Conservation (phyloP, 2,329 filamentous ascomycete genomes). For the Aspergillaceae sp. region DNA sequence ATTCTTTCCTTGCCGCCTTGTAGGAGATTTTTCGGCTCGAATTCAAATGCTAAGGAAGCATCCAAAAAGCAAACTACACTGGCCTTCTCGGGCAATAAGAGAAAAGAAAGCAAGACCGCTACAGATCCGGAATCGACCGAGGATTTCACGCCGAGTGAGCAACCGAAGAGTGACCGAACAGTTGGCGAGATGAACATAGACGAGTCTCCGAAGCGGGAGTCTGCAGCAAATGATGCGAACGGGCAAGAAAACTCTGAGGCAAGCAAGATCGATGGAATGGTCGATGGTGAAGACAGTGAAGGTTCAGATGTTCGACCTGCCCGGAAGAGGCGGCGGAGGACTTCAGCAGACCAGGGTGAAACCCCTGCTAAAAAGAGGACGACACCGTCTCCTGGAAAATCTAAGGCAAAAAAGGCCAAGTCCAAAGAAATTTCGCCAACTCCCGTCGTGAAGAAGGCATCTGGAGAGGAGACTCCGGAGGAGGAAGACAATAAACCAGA, state of each 20-base stretch:
- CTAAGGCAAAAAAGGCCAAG: constrained; percentile 9
- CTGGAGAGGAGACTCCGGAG: constrained; percentile 38
- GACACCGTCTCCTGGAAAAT: constrained; percentile 14
- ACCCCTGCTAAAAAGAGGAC: constrained; percentile 20
- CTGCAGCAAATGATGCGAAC: constrained; percentile 2
- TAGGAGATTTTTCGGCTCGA: constrained; percentile 78
- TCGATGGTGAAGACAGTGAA: constrained; percentile 38
- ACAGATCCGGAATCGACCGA: constrained; percentile 18
- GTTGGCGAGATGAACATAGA: constrained; percentile 6
- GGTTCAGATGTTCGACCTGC: constrained; percentile 53
- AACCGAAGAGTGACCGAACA: constrained; percentile 2
- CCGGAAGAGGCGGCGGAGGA: constrained; percentile 44
- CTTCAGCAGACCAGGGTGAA: constrained; percentile 25
- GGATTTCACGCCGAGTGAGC: constrained; percentile 6
- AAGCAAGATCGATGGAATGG: constrained; percentile 18
- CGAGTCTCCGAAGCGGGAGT: constrained; percentile 6
- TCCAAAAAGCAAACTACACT: constrained; percentile 69
- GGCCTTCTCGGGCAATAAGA: constrained; percentile 58
- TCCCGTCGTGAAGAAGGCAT: constrained; percentile 30
- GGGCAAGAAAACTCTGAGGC: constrained; percentile 3
- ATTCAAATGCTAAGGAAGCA: constrained; percentile 46
- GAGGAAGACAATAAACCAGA: constrained; percentile 21
- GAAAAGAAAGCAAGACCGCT: constrained; percentile 23
- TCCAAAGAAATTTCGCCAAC: constrained; percentile 15
- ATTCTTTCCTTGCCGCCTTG: not conserved